These are phyloP conservation scores for Lanmaoa rubissima DNA, from an alignment of 768 basidiomycete genomes.

Conservation along the genomic window DNA sequence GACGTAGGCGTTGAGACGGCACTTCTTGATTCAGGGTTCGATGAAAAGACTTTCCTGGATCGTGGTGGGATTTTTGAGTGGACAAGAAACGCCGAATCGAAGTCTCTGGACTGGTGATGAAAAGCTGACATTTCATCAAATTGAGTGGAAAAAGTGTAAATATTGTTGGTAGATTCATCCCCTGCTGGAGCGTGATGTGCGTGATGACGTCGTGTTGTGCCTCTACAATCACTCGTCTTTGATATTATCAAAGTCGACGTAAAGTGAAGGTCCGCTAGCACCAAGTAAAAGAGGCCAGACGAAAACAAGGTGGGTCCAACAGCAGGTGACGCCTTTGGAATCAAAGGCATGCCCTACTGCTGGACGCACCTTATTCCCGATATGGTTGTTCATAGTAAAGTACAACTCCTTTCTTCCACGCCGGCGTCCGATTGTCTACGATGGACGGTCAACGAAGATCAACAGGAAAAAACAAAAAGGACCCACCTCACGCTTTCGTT, in stretches of 20 bases:
- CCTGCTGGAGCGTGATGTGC: too few species aligned
- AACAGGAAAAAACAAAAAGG: too few species aligned
- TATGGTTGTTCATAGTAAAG: neutral
- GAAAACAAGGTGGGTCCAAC: slow-evolving; percentile 21
- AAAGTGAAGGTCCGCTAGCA: neutral
- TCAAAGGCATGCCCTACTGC: slow-evolving; percentile 12
- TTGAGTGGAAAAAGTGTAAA: neutral
- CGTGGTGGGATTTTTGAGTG: slow-evolving; percentile 9
- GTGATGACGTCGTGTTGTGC: neutral
- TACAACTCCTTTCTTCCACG: neutral
- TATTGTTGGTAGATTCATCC: neutral
- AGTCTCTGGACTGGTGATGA: slow-evolving; percentile 10
- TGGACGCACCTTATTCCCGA: slow-evolving; percentile 25
- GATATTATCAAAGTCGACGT: neutral
- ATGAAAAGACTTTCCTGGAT: slow-evolving; percentile 11
- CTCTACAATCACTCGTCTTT: neutral
- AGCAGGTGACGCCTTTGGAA: slow-evolving; percentile 7
- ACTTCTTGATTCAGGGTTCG: slow-evolving; percentile 15
- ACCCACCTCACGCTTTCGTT: neutral
- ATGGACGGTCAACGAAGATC: neutral
- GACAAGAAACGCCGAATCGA: neutral
- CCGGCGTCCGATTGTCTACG: neutral
- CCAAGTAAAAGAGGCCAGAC: neutral
- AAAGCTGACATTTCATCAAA: neutral
- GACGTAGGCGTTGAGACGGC: slow-evolving; percentile 16